phyloP scores from a whole-genome alignment of 345 rosid species.

The Acer negundo region DNA sequence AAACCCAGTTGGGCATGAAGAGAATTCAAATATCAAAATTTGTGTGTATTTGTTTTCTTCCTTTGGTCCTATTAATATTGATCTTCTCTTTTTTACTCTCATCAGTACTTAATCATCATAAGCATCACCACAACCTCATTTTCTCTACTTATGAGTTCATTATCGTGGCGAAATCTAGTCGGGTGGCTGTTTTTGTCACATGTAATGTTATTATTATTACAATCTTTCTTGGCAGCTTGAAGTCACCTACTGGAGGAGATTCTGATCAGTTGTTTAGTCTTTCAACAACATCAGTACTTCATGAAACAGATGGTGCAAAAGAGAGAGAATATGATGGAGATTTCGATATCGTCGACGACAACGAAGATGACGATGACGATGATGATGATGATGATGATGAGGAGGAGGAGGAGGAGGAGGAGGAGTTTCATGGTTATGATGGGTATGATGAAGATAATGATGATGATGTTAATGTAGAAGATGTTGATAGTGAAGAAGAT shows the following conservation, averaged over 20 bases:
- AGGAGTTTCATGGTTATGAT: constrained; percentile 7
- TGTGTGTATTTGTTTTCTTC: background rate
- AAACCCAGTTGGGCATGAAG: constrained; percentile 5
- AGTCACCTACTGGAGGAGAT: constrained; percentile 8
- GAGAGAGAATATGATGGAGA: background rate
- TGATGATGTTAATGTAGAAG: background rate
- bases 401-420: background rate
- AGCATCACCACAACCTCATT: constrained; percentile 16
- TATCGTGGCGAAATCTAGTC: constrained; percentile 22
- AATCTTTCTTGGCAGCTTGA: constrained; percentile 19
- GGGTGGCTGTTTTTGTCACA: constrained; percentile 21
- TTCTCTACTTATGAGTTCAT: constrained; percentile 21
- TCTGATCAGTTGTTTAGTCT: constrained; percentile 13
- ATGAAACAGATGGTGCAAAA: background rate
- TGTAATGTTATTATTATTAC: constrained; percentile 22
- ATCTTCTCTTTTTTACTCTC: constrained; percentile 17
- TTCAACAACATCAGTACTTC: background rate
- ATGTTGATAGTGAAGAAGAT: constrained; percentile 6
- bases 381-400: background rate
- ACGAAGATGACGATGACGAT: background rate
- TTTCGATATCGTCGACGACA: background rate
- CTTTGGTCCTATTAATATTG: background rate
- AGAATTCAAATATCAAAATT: background rate
- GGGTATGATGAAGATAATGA: constrained; percentile 24
- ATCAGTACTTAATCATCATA: background rate